phyloP scores from a whole-genome alignment of 495 filamentous ascomycete genomes.

The Aspergillus panamensis region DNA sequence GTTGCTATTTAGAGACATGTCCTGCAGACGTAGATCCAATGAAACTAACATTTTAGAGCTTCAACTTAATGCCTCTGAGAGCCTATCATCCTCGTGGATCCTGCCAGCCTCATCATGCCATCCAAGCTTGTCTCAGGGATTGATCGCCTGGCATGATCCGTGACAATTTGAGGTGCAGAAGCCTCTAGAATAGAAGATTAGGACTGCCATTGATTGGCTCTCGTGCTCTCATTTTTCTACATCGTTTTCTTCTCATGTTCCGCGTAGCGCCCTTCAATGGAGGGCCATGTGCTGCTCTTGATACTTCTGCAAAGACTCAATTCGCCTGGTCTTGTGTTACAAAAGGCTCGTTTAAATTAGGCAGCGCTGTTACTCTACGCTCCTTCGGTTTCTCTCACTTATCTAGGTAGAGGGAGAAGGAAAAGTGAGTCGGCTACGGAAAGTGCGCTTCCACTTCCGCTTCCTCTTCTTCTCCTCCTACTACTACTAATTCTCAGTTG shows the following conservation, averaged over 20 bases:
- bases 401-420: background rate
- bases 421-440: background rate
- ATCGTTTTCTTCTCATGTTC: conserved; percentile 10
- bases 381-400: conserved; percentile 1
- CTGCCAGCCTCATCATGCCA: conserved; percentile 7
- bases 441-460: background rate
- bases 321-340: conserved; percentile 8
- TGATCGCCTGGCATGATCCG: conserved; percentile 3
- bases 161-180: conserved; percentile 4
- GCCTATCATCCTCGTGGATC: conserved; percentile 11
- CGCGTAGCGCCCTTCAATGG: conserved; percentile 13
- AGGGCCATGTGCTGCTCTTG: conserved; percentile 13
- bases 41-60: conserved; percentile 3
- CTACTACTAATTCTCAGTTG: too few relatives aligned
- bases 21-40: conserved; percentile 5
- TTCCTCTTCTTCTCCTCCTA: background rate
- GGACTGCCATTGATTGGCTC: conserved; percentile 18
- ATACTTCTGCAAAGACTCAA: conserved; percentile 6
- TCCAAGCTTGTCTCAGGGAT: conserved; percentile 8
- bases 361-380: background rate
- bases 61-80: background rate
- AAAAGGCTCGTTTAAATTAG: conserved; percentile 7
- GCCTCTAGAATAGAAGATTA: background rate
- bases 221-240: conserved; percentile 7
- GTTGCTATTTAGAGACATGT: conserved; percentile 23